A percentile compares a stretch with the other conserved stretches of the same genome.
Evolutionary conservation across 352 stramenopile species (phyloP).

Genomic region (Lagenidium giganteum): DNA sequence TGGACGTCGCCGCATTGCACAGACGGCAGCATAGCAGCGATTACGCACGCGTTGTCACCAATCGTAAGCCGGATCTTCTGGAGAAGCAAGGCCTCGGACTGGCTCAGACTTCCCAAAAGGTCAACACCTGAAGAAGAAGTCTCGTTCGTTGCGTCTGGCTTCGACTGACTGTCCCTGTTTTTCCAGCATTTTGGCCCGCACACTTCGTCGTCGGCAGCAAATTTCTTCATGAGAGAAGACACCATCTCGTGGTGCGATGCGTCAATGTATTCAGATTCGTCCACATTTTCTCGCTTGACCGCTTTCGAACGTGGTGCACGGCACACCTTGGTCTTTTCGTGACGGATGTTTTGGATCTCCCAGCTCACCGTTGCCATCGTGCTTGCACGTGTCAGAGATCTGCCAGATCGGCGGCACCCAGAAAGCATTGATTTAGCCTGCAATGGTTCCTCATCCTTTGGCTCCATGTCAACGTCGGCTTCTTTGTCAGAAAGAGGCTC

Average conservation of each 20-base stretch:
- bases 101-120: neutral
- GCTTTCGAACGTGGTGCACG: neutral
- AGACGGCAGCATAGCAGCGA: neutral
- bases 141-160: too few relatives aligned
- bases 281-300: neutral
- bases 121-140: too few relatives aligned
- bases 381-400: neutral
- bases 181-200: slow-evolving; percentile 5
- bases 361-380: slow-evolving; percentile 3
- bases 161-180: neutral
- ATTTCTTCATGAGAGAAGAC: neutral
- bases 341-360: slow-evolving; percentile 1
- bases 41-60: slow-evolving; percentile 1
- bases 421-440: too few relatives aligned
- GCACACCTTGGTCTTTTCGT: neutral
- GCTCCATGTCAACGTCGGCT: neutral
- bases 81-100: neutral
- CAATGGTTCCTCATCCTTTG: too few relatives aligned
- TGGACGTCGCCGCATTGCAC: neutral
- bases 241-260: neutral
- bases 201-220: neutral
- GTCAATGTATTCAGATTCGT: slow-evolving; percentile 7
- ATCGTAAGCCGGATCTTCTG: slow-evolving; percentile 3
- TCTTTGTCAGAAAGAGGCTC: neutral
- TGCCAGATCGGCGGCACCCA: neutral